Base-by-base conservation (phyloP, 1,139 yeast species). In the Nadsonia starkeyi-henricii region DNA sequence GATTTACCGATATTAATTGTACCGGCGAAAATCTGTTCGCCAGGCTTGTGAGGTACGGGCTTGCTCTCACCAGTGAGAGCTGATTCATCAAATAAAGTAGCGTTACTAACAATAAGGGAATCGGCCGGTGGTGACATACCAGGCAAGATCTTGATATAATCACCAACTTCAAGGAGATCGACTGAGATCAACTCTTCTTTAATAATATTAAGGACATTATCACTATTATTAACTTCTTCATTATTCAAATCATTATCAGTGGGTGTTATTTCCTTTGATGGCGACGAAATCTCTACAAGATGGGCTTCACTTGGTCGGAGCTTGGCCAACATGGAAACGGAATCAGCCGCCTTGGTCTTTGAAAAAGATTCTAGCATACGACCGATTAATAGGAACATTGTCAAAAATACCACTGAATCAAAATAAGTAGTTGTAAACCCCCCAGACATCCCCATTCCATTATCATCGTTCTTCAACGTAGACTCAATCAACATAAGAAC, bases 51-150 rank as follows among this genome's bases (percentile, higher is more conserved):
- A 41, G 67, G 65, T 0, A 85, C 81, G 0, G 95, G 89, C 30
- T 77, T 59, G 58, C 74, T 75, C 60, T 83, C 94, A 33, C 94
- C 94, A 0, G 93, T 83, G 18, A 84, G 68, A 20, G 89, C 85
- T 43, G 86, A 77, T 58, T 83, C 93, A 57, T 84, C 85, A 62
- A 84, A 81, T 41, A 75, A 75, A 0, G 83, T 62, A 1, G 62
- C 57, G 1, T 86, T 85, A 12, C 71, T 68, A n/a, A 74, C 64
- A 20, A 83, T 68, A 1, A 79, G 74, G 54, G 85, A 78, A 59
- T 83, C 93, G 2, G 78, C 76, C 1, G 89, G 81, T 1, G 86
- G 85, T 0, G 85, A 75, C 57, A 78, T 82, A 1, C 93, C 93
- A 0, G 85, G 74, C 2, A 73, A 63, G 18, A 83, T 69, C 41